Evolutionary conservation across 441 rosid species (phyloP).

Genomic region (Pelargonium myrrhifolium): DNA sequence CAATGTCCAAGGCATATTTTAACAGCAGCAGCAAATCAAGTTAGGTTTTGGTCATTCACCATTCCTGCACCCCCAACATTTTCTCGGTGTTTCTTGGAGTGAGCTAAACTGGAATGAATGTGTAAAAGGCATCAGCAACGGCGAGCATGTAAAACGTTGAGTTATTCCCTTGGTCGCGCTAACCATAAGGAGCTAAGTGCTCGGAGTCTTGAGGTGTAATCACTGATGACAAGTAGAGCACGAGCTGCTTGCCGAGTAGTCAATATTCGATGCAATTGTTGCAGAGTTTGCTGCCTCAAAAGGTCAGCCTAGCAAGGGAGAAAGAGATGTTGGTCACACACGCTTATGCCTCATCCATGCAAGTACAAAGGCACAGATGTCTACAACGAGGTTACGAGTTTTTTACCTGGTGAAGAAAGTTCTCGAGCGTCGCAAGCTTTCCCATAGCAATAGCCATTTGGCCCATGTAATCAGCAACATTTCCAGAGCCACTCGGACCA

Average conservation of each 20-base stretch:
- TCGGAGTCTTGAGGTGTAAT: slow-evolving; percentile 64
- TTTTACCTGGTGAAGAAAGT: slow-evolving; percentile 76
- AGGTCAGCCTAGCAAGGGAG: slow-evolving; percentile 62
- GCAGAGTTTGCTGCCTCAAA: slow-evolving; percentile 79
- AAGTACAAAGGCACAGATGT: too few species aligned
- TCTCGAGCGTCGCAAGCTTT: slow-evolving; percentile 71
- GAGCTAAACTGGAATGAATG: too few species aligned
- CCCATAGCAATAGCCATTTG: slow-evolving; percentile 94
- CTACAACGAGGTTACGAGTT: not conserved
- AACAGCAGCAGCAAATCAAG: too few species aligned
- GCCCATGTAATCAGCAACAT: slow-evolving; percentile 77
- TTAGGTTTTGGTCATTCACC: too few species aligned
- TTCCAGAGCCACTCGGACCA: slow-evolving; percentile 56
- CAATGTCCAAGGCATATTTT: too few species aligned
- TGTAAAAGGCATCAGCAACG: too few species aligned
- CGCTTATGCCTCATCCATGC: not conserved
- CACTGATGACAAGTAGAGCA: slow-evolving; percentile 72
- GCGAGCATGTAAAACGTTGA: too few species aligned
- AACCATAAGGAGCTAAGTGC: slow-evolving; percentile 94
- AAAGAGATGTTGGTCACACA: not conserved
- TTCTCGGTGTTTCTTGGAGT: too few species aligned
- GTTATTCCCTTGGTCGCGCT: slow-evolving; percentile 66
- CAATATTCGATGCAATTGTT: slow-evolving; percentile 74
- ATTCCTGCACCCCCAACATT: too few species aligned
- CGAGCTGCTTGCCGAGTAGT: slow-evolving; percentile 89